Evolutionary conservation across 352 stramenopile genomes (phyloP).

Genomic region (Phytophthora ohioensis): DNA sequence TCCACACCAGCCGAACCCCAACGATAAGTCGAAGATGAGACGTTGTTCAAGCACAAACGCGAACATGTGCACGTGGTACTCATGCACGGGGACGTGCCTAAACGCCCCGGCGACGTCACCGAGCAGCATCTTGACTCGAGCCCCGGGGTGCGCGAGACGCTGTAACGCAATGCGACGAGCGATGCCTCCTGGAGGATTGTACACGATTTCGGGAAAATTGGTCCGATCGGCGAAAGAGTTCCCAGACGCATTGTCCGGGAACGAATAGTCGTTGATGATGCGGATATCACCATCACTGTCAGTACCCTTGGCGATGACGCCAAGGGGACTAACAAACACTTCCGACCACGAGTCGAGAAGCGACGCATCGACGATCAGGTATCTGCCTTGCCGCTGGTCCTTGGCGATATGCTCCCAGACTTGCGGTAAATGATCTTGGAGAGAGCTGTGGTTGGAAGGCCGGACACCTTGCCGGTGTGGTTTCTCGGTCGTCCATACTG

Average conservation of each 20-base stretch:
- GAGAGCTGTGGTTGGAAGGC: too few relatives aligned
- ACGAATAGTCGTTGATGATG: conserved; percentile 16
- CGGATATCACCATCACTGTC: background rate
- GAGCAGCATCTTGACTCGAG: background rate
- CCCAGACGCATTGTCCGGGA: background rate
- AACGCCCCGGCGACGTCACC: conserved; percentile 9
- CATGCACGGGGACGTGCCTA: conserved; percentile 6
- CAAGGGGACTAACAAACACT: background rate
- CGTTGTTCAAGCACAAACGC: background rate
- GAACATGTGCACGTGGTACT: conserved; percentile 6
- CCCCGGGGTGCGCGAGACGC: background rate
- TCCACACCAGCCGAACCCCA: too few relatives aligned
- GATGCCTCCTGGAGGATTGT: conserved; percentile 13
- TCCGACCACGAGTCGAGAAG: background rate
- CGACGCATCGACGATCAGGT: too few relatives aligned
- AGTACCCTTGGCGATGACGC: background rate
- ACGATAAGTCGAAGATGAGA: too few relatives aligned
- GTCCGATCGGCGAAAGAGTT: conserved; percentile 12
- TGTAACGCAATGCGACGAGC: background rate
- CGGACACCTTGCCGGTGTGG: too few relatives aligned
- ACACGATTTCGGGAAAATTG: background rate
- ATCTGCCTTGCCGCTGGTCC: too few relatives aligned
- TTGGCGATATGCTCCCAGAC: too few relatives aligned
- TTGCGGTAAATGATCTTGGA: too few relatives aligned
- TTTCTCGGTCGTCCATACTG: too few relatives aligned